Conservation (phyloP, 768 basidiomycete genomes). For the Hericium coralloides region DNA sequence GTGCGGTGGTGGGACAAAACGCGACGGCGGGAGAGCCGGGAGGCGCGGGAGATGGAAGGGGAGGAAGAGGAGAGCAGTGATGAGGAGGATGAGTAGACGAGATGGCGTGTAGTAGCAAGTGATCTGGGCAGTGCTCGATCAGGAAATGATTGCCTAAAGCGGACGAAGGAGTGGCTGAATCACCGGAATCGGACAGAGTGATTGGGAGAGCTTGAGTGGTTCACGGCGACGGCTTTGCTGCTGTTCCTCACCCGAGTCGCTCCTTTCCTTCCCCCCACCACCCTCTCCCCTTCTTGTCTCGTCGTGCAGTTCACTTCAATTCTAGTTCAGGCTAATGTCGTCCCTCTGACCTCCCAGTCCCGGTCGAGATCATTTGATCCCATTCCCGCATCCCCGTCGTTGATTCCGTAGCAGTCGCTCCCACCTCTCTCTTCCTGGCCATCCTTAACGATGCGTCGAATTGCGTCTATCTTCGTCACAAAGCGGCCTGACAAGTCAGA, state of each 20-base stretch:
- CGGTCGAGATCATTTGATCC: not conserved
- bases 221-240: not conserved
- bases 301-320: not conserved
- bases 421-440: not conserved
- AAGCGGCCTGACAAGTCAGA: conserved; percentile 29
- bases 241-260: not conserved
- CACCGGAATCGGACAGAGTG: conserved; percentile 10
- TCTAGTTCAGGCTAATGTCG: conserved; percentile 1
- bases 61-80: conserved; percentile 2
- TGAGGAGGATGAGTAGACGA: not conserved
- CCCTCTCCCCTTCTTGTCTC: not conserved
- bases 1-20: conserved; percentile 35
- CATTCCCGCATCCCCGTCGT: not conserved
- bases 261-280: not conserved
- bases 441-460: conserved; percentile 44
- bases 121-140: not conserved
- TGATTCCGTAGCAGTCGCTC: not conserved
- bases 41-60: conserved; percentile 3
- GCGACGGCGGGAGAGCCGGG: conserved; percentile 11
- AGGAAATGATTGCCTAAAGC: not conserved
- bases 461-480: conserved; percentile 42
- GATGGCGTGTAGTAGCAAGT: not conserved
- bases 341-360: conserved; percentile 1
- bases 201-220: not conserved
- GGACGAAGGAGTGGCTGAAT: not conserved